Base-by-base conservation (phyloP, 2,329 filamentous ascomycete genomes). In the Scedosporium boydii region DNA sequence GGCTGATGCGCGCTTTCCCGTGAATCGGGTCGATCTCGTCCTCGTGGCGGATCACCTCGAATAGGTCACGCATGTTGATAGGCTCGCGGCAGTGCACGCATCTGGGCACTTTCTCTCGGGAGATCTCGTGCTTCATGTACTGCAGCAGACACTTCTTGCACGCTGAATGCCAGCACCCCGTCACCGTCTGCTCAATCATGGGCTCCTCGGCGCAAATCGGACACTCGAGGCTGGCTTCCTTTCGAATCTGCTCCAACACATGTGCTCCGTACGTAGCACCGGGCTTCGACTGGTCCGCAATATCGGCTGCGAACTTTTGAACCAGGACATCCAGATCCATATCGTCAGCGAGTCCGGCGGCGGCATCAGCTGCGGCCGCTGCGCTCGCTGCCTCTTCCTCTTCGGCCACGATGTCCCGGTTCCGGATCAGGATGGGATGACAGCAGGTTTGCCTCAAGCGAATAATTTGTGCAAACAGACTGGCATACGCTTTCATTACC, bases 91-190 rank as follows among this genome's bases (percentile, higher is more conserved):
- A 99, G 67, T 89, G 93, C 77, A 96, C 96, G 74, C 95, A 99
- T 9, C 88, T 85, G 1, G 95, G 89, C 0, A 88, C 74, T 59
- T 90, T 83, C 53, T 87, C 86, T 63, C 88, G 91, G 67, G 91
- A 87, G 4, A 82, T 88, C 72, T 96, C 89, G 69, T 96, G 92
- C 65, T 89, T 86, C 70, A 99, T 96, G 68, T 91, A 96, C 68
- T 91, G 87, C 1, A 96, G 78, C n/a, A 98, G 77, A 69, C 95
- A 99, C 65, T 90, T 88, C 75, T 95, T 96, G 78, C 95, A 99
- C 0, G 95, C 93, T 41, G 91, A 96, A 74, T 99, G 95, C 92
- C 95, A 99, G 75, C 95, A 99, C 0, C 91, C 91, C 0, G 95
- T 98, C 1, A 99, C 95, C 0, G 90, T 89, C 70, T 96, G 93